Evolutionary conservation across 2,329 filamentous ascomycete genomes (phyloP).

Genomic region (Onygena corvina): DNA sequence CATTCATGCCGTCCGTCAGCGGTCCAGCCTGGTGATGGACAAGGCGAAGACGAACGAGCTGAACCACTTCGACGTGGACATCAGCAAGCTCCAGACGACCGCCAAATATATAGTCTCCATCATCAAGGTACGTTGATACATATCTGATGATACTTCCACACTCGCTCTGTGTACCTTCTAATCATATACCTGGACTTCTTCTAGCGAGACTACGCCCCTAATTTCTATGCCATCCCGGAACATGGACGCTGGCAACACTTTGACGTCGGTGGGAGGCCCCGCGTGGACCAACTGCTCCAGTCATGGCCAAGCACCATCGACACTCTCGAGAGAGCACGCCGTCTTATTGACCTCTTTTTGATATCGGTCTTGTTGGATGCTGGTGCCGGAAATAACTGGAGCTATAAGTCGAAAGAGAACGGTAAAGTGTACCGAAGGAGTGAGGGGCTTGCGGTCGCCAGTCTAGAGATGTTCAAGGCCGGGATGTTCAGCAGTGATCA

Average conservation of each 20-base stretch:
- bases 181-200: slow-evolving; percentile 5
- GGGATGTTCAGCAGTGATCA: slow-evolving; percentile 78
- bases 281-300: slow-evolving; percentile 36
- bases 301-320: slow-evolving; percentile 38
- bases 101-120: slow-evolving; percentile 82
- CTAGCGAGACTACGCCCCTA: slow-evolving; percentile 54
- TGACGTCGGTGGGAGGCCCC: slow-evolving; percentile 43
- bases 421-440: slow-evolving; percentile 71
- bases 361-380: slow-evolving; percentile 52
- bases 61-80: slow-evolving; percentile 78
- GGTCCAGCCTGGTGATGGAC: slow-evolving; percentile 59
- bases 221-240: slow-evolving; percentile 64
- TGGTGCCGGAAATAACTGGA: slow-evolving; percentile 81
- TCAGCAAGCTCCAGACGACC: slow-evolving; percentile 70
- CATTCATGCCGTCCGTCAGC: slow-evolving; percentile 73
- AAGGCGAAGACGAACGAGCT: slow-evolving; percentile 68
- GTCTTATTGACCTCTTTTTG: slow-evolving; percentile 50
- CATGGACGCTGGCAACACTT: slow-evolving; percentile 59
- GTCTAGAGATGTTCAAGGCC: slow-evolving; percentile 83
- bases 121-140: slow-evolving; percentile 58
- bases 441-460: slow-evolving; percentile 71
- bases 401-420: slow-evolving; percentile 83
- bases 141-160: background rate
- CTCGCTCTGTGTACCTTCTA: slow-evolving; percentile 2
- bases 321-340: slow-evolving; percentile 39